Percentiles rank a stretch among this genome's conserved stretches.
Conservation (phyloP, 768 basidiomycete genomes). For the Podaxis sp. region DNA sequence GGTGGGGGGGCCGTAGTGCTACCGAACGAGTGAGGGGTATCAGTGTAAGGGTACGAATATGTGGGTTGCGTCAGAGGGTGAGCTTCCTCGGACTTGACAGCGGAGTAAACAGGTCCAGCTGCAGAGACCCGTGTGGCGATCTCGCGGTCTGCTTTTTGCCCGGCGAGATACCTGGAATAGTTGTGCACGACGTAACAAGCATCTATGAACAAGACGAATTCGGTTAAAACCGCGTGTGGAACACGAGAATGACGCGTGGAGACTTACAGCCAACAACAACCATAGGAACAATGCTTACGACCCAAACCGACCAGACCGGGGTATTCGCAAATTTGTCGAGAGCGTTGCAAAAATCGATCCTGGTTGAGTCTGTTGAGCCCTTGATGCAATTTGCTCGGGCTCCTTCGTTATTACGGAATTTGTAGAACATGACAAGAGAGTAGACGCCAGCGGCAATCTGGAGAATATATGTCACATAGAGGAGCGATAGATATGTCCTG, state of each 20-base stretch:
- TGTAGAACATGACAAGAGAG: constrained; percentile 33
- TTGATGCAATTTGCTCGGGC: constrained; percentile 28
- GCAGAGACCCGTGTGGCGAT: constrained; percentile 21
- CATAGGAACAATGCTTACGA: constrained; percentile 34
- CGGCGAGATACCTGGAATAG: constrained; percentile 33
- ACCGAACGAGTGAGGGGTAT: constrained; percentile 30
- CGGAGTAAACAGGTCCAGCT: constrained; percentile 24
- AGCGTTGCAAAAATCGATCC: constrained; percentile 31
- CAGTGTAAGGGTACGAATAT: constrained; percentile 32
- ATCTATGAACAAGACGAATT: constrained; percentile 25
- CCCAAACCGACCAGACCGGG: constrained; percentile 30
- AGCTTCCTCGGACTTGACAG: constrained; percentile 28
- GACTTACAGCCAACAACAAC: constrained; percentile 39
- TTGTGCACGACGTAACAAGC: constrained; percentile 37
- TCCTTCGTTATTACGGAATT: constrained; percentile 23
- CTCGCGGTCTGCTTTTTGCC: constrained; percentile 26
- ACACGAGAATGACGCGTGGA: background rate
- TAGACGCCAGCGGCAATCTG: constrained; percentile 32
- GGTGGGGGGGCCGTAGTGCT: background rate
- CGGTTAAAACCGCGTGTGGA: constrained; percentile 9
- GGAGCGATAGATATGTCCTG: constrained; percentile 31
- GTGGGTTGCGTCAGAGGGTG: constrained; percentile 28
- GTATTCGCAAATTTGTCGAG: constrained; percentile 25
- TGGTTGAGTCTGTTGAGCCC: constrained; percentile 23
- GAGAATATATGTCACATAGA: constrained; percentile 28